These are phyloP conservation scores for Hymenoscyphus repandus DNA, from an alignment of 2,329 filamentous ascomycete species.

Conservation along the genomic window DNA sequence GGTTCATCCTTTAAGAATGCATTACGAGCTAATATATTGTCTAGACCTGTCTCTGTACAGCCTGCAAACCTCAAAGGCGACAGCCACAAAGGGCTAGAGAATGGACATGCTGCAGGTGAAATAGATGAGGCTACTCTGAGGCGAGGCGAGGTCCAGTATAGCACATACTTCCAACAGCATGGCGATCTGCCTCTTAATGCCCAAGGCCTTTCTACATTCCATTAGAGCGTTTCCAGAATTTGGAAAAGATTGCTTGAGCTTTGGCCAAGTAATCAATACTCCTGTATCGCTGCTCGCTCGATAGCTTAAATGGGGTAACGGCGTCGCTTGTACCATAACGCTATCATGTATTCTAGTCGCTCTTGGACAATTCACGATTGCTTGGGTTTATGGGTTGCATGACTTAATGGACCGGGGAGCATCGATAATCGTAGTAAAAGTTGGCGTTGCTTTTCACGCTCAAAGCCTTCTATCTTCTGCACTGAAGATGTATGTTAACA, in stretches of 20 bases:
- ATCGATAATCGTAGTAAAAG: background rate
- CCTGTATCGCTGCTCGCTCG: background rate
- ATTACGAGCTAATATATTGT: slow-evolving; percentile 11
- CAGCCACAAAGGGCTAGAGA: slow-evolving; percentile 37
- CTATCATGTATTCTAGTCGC: background rate
- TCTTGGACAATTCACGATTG: slow-evolving; percentile 1
- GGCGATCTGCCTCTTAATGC: slow-evolving; percentile 23
- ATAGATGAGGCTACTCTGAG: slow-evolving; percentile 38
- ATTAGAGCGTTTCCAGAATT: slow-evolving; percentile 5
- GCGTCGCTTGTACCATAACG: slow-evolving; percentile 2
- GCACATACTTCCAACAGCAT: slow-evolving; percentile 37
- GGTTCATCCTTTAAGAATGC: background rate
- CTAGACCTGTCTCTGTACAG: slow-evolving; percentile 39
- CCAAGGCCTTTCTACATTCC: slow-evolving; percentile 27
- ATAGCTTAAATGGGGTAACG: background rate
- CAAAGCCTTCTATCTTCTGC: background rate
- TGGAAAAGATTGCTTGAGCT: background rate
- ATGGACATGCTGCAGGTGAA: slow-evolving; percentile 37
- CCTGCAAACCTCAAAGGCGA: slow-evolving; percentile 32
- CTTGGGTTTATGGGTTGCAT: background rate
- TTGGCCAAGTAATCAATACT: background rate
- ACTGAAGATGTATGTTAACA: background rate
- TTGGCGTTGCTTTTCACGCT: background rate
- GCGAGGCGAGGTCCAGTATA: slow-evolving; percentile 39
- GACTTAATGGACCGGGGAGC: background rate